These are phyloP conservation scores for Lecanicillium sp. DNA, from an alignment of 2,329 filamentous ascomycete species.

Conservation along the genomic window DNA sequence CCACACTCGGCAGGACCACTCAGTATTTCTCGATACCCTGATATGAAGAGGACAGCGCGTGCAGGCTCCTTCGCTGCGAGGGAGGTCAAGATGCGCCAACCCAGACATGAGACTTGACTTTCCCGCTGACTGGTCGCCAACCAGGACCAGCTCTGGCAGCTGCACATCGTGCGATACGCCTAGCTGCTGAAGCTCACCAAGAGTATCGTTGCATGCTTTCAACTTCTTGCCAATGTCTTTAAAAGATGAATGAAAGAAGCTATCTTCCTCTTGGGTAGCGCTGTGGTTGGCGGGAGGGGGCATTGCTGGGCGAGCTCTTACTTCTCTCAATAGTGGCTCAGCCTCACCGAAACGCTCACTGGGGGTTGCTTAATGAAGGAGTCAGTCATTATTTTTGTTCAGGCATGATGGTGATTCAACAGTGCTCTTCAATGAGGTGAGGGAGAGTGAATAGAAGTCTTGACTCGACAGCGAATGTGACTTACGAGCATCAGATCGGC, in stretches of 20 bases:
- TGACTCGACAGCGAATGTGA: conserved; percentile 5
- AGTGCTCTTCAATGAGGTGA: not conserved
- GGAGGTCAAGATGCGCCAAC: conserved; percentile 62
- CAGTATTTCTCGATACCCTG: conserved; percentile 48
- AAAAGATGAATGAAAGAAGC: conserved; percentile 34
- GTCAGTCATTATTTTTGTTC: conserved; percentile 8
- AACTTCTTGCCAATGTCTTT: conserved; percentile 52
- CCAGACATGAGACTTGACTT: conserved; percentile 65
- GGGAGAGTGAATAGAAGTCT: not conserved
- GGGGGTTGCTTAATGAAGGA: conserved; percentile 27
- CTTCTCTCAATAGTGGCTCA: conserved; percentile 28
- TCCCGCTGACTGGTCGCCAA: conserved; percentile 78
- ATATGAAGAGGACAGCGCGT: conserved; percentile 79
- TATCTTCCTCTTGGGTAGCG: conserved; percentile 22
- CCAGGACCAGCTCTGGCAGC: conserved; percentile 71
- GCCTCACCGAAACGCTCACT: conserved; percentile 25
- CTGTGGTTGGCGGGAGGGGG: conserved; percentile 13
- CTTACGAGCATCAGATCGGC: conserved; percentile 31
- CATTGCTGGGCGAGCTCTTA: conserved; percentile 21
- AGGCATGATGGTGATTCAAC: too few relatives aligned
- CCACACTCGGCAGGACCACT: conserved; percentile 62
- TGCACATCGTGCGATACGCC: conserved; percentile 64
- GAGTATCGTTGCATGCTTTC: conserved; percentile 56
- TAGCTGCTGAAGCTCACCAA: conserved; percentile 61
- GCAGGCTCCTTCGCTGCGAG: conserved; percentile 63